A percentile compares a stretch with the other conserved stretches of the same genome.
Evolutionary conservation across 768 basidiomycete genomes (phyloP).

Genomic region (Termitomyces titanicus): DNA sequence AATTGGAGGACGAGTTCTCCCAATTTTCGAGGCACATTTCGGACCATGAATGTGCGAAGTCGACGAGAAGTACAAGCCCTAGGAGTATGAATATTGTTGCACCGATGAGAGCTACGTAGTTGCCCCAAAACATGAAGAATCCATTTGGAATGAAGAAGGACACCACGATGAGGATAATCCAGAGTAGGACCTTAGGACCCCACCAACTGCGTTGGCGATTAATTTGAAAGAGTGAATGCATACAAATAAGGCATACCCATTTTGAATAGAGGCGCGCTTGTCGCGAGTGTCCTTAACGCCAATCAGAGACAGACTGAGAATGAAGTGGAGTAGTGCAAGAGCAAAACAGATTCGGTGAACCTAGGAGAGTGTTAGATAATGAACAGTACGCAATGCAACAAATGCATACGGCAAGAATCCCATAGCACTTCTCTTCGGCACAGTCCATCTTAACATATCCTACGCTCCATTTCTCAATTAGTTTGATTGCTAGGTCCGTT

Average conservation of each 20-base stretch:
- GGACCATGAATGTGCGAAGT: constrained; percentile 98
- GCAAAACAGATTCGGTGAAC: constrained; percentile 98
- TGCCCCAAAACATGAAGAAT: constrained; percentile 98
- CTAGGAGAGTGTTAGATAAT: constrained; percentile 29
- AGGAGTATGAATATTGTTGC: constrained; percentile 95
- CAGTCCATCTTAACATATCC: constrained; percentile 99
- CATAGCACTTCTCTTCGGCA: constrained; percentile 89
- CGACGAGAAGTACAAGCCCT: constrained; percentile 94
- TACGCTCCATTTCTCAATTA: constrained; percentile 89
- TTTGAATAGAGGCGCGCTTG: constrained; percentile 94
- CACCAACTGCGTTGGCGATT: constrained; percentile 69
- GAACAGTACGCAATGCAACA: neutral
- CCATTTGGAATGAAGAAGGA: constrained; percentile 96
- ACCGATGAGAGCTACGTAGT: constrained; percentile 87
- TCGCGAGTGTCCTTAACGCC: constrained; percentile 89
- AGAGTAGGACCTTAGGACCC: constrained; percentile 93
- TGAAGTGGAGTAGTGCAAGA: constrained; percentile 80
- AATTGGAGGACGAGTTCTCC: constrained; percentile 81
- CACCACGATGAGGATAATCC: constrained; percentile 75
- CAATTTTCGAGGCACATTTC: constrained; percentile 96
- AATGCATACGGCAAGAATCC: constrained; percentile 81
- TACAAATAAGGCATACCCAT: constrained; percentile 58
- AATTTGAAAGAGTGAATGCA: neutral
- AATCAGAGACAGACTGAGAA: constrained; percentile 75
- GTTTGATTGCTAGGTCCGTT: constrained; percentile 80